Conservation (phyloP, 2,329 filamentous ascomycete genomes). For the Neobulgaria alba region DNA sequence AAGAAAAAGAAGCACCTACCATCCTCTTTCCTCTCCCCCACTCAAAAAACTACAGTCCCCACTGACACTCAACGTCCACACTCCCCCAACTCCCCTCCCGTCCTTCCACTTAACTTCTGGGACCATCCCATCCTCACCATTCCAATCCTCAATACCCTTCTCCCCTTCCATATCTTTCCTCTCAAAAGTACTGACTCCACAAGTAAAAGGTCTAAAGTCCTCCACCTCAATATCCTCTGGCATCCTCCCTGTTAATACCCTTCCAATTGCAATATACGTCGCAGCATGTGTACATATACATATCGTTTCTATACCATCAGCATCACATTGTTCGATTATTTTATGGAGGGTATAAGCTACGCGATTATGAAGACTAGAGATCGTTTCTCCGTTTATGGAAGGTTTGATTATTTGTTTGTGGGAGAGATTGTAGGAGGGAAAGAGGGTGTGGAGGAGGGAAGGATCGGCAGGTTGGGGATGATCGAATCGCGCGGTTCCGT, state of each 20-base stretch:
- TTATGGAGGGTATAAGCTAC: constrained; percentile 60
- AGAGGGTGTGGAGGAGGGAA: constrained; percentile 54
- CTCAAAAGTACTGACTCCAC: constrained; percentile 64
- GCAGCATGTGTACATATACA: constrained; percentile 87
- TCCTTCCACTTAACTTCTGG: constrained; percentile 44
- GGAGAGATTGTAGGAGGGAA: constrained; percentile 49
- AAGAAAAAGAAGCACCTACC: constrained; percentile 43
- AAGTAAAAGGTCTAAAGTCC: constrained; percentile 81
- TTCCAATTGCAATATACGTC: constrained; percentile 75
- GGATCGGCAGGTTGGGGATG: constrained; percentile 71
- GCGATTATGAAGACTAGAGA: constrained; percentile 71
- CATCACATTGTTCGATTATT: constrained; percentile 66
- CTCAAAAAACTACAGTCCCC: constrained; percentile 79
- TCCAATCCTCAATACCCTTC: constrained; percentile 33
- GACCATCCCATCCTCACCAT: constrained; percentile 29
- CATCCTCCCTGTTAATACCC: constrained; percentile 70
- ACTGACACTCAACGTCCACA: constrained; percentile 73
- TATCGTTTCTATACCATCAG: constrained; percentile 59
- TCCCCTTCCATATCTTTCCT: constrained; percentile 33
- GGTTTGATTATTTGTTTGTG: constrained; percentile 61
- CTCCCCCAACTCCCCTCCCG: constrained; percentile 58
- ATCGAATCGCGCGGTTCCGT: constrained; percentile 74
- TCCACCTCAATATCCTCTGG: constrained; percentile 63
- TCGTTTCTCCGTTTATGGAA: constrained; percentile 66
- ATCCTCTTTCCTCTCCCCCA: constrained; percentile 77